A percentile compares a stretch with the other conserved stretches of the same genome.
These are phyloP conservation scores for Nakaseomyces bracarensis DNA, from an alignment of 1,139 yeast species.

Conservation along the genomic window DNA sequence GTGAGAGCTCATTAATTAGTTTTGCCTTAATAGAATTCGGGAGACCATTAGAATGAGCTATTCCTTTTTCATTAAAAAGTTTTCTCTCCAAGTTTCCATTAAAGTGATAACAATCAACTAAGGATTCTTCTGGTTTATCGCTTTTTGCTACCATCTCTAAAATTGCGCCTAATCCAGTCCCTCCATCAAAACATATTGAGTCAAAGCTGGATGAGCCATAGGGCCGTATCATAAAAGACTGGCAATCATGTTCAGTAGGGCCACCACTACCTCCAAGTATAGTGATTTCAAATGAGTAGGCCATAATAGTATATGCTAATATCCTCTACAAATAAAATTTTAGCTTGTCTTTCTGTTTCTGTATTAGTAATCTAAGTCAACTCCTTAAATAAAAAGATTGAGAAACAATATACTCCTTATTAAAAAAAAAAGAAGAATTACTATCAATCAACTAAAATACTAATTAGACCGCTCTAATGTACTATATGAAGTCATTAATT, in stretches of 20 bases:
- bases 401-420: too few species aligned
- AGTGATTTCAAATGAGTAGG: conserved; percentile 40
- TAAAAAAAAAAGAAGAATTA: too few species aligned
- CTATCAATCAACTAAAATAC: too few species aligned
- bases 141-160: conserved; percentile 4
- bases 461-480: too few species aligned
- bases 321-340: background rate
- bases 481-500: too few species aligned
- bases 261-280: conserved; percentile 75
- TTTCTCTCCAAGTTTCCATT: conserved; percentile 14
- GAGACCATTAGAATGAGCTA: conserved; percentile 12
- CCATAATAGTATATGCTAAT: background rate
- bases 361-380: too few species aligned
- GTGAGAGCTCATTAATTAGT: background rate
- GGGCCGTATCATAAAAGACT: conserved; percentile 60
- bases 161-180: conserved; percentile 52
- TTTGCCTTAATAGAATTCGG: conserved; percentile 8
- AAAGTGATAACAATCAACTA: conserved; percentile 11
- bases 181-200: conserved; percentile 67
- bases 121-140: background rate
- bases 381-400: too few species aligned
- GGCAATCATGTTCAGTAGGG: conserved; percentile 59
- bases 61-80: conserved; percentile 11
- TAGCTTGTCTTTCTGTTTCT: background rate
- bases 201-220: conserved; percentile 34